Conservation (phyloP, 225 moss, liverwort and hornwort species). For the Climacium dendroides region DNA sequence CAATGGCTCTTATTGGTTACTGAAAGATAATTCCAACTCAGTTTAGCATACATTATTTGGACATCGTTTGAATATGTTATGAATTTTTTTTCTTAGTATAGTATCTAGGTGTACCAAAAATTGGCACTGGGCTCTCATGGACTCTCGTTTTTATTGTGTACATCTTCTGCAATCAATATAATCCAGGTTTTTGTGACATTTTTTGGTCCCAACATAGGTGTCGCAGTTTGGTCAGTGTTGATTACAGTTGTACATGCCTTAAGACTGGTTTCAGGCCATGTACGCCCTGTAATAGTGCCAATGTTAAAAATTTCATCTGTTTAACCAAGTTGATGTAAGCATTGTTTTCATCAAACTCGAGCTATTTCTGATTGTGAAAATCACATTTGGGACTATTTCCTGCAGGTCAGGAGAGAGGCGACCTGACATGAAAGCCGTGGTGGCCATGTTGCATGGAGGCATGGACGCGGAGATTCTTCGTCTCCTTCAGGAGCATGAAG, state of each 20-base stretch:
- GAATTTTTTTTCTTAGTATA: neutral
- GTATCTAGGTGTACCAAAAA: neutral
- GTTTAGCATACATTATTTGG: neutral
- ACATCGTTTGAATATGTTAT: neutral
- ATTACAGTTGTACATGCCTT: neutral
- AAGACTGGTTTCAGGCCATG: neutral
- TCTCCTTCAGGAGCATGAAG: neutral
- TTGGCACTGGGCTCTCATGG: too few species aligned
- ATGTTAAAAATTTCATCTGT: neutral
- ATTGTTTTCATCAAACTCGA: too few species aligned
- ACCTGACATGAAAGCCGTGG: neutral
- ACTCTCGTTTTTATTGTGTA: neutral
- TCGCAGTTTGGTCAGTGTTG: neutral
- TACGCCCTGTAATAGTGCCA: neutral
- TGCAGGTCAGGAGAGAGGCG: neutral
- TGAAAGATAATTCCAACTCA: neutral
- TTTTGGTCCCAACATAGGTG: neutral
- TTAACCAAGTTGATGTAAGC: too few species aligned
- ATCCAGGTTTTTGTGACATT: neutral
- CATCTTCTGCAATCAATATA: neutral
- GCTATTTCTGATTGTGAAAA: neutral
- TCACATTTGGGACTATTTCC: too few species aligned
- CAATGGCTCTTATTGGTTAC: too few species aligned
- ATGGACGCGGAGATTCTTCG: neutral
- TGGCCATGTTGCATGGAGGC: neutral